Percentiles rank a stretch among this genome's conserved stretches.
phyloP scores from a whole-genome alignment of 2,329 filamentous ascomycete genomes.

The Laburnicola sp. region DNA sequence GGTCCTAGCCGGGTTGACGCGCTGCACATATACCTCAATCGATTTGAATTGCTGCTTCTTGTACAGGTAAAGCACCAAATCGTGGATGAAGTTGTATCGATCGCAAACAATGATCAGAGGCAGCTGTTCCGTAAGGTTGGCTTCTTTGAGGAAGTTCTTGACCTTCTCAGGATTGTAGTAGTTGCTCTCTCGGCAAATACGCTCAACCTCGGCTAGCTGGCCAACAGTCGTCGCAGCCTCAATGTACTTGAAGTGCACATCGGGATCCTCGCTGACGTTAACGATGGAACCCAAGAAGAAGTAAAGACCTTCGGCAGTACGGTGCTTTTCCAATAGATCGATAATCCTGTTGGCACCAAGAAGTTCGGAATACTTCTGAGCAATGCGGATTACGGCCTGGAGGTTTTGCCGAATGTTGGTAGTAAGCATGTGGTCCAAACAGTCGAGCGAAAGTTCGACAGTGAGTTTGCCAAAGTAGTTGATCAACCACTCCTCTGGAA shows the following conservation, averaged over 20 bases:
- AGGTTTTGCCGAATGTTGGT: conserved; percentile 96
- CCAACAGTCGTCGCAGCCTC: conserved; percentile 93
- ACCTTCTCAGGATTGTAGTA: conserved; percentile 77
- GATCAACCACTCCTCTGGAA: conserved; percentile 88
- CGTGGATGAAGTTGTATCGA: conserved; percentile 98
- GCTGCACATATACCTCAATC: conserved; percentile 97
- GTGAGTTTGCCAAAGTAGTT: conserved; percentile 93
- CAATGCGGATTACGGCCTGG: conserved; percentile 90
- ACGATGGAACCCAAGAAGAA: conserved; percentile 98
- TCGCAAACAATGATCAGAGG: conserved; percentile 98
- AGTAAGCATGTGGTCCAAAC: conserved; percentile 94
- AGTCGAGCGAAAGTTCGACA: conserved; percentile 92
- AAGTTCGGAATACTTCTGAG: conserved; percentile 96
- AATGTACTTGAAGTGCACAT: conserved; percentile 99
- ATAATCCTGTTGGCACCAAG: conserved; percentile 86
- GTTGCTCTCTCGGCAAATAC: conserved; percentile 90
- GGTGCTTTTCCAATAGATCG: conserved; percentile 95
- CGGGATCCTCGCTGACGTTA: conserved; percentile 90
- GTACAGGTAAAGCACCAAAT: conserved; percentile 93
- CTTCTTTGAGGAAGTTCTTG: conserved; percentile 99
- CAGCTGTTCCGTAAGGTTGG: conserved; percentile 85
- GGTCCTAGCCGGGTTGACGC: conserved; percentile 88
- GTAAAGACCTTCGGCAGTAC: conserved; percentile 94
- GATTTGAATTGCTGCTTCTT: conserved; percentile 99
- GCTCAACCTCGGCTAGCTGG: conserved; percentile 94